Percentiles rank a stretch among this genome's conserved stretches.
These are phyloP conservation scores for Platanthera guangdongensis DNA, from an alignment of 106 monocot genomes.

Conservation along the genomic window DNA sequence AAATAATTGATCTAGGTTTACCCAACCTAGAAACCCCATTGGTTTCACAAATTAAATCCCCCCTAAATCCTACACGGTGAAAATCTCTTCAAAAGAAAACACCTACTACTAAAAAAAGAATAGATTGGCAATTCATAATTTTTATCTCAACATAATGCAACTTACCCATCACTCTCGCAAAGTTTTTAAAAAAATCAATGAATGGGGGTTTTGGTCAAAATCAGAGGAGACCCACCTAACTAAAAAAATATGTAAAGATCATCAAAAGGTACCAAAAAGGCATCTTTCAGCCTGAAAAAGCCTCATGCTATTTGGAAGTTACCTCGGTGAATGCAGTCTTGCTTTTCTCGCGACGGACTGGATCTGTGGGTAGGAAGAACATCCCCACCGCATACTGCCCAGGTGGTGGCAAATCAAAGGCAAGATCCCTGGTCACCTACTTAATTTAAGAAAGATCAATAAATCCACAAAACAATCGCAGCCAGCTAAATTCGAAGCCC, in stretches of 20 bases:
- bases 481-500: background rate
- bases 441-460: background rate
- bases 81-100: too few species aligned
- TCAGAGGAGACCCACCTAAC: background rate
- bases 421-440: conserved; percentile 60
- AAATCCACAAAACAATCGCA: background rate
- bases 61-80: too few species aligned
- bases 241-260: background rate
- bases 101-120: background rate
- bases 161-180: background rate
- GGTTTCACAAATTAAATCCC: too few species aligned
- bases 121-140: background rate
- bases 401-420: conserved; percentile 74
- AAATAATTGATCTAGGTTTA: too few species aligned
- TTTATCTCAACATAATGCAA: background rate
- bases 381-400: conserved; percentile 90
- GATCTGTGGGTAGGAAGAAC: conserved; percentile 74
- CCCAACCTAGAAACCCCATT: too few species aligned
- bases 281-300: background rate
- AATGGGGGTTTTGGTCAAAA: background rate
- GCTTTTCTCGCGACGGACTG: conserved; percentile 63
- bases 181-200: background rate
- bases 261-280: background rate
- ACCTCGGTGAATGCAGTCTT: conserved; percentile 76
- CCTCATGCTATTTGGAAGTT: background rate